phyloP scores from a whole-genome alignment of 768 basidiomycete species.

The Lactarius quietus region DNA sequence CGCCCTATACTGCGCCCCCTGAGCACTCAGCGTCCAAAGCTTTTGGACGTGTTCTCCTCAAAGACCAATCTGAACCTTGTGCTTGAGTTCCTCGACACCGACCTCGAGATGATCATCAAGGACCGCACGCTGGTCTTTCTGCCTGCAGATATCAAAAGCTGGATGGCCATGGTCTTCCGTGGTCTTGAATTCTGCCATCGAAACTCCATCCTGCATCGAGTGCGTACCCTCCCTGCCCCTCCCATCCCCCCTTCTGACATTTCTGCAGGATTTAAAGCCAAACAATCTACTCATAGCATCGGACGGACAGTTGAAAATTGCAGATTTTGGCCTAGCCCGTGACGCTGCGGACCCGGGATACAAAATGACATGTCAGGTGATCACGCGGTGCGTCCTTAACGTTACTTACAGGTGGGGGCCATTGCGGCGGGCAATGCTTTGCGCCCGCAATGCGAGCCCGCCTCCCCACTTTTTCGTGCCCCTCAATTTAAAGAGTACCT shows the following conservation, averaged over 20 bases:
- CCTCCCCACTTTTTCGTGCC: background rate
- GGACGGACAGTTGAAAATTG: constrained; percentile 90
- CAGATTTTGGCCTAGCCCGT: constrained; percentile 97
- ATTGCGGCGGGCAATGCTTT: no score
- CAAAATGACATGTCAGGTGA: constrained; percentile 98
- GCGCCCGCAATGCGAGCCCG: no score
- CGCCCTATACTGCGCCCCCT: background rate
- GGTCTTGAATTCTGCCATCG: constrained; percentile 98
- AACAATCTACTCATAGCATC: constrained; percentile 95
- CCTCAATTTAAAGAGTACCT: background rate
- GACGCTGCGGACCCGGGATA: constrained; percentile 94
- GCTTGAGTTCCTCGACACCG: constrained; percentile 92
- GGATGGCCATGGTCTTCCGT: constrained; percentile 98
- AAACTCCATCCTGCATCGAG: constrained; percentile 90
- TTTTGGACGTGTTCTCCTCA: constrained; percentile 94
- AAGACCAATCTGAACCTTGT: constrained; percentile 97
- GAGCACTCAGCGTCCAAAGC: constrained; percentile 43
- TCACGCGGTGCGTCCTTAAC: constrained; percentile 89
- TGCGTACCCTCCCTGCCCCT: constrained; percentile 36
- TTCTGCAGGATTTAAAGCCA: constrained; percentile 86
- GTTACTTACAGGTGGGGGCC: no score
- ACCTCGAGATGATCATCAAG: constrained; percentile 95
- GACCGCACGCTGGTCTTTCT: constrained; percentile 90
- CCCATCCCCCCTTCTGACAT: background rate
- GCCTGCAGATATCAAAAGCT: constrained; percentile 95